Evolutionary conservation across 148 eudicot genomes (phyloP), one percentile per base, ranked within the genome.

Genomic region (Polygonum aviculare): DNA sequence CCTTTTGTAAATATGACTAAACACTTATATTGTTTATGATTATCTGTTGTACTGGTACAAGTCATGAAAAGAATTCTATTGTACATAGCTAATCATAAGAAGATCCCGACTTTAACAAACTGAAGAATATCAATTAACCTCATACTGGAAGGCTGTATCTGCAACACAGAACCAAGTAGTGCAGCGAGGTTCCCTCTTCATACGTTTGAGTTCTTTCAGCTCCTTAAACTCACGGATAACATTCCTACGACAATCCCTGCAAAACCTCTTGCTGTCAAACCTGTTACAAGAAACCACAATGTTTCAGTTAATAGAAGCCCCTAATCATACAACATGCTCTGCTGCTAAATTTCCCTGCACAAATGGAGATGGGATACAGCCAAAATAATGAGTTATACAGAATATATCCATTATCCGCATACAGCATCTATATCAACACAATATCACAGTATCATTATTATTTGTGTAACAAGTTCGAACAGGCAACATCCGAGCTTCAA

Each of bases 171-270:
- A 95, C 96, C 96, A 92, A 84, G 78, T 89, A 54, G 96, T 90
- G 89, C 98, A 95, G 71, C 87, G 86, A 80, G 96, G 84, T 79
- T 90, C 92, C 78, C 83, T 89, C 41, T 88, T 81, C 88, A 87
- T 88, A 80, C 97, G 92, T 83, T 95, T 95, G 75, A 92, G 84
- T 81, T 95, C 98, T 81, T 92, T 95, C 74, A 95, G 83, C 82
- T 95, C 98, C 81, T 89, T 92, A 71, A 92, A 95, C 83, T 95
- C 98, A 47, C 97, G 93, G 55, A 95, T 92, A 38, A 95, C 98
- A 85, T 95, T 92, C 83, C 93, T 90, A 79, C 98, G 80, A 87
- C 98, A 95, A 83, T 95, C 97, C 90, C 97, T 85, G 78, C 97
- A 95, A 79, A 95, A 95, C 70, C 96, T 88, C 84, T 92, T 95